Percentiles rank a stretch among this genome's conserved stretches.
Conservation (phyloP, 2,329 filamentous ascomycete genomes). For the Myriangium duriaei region DNA sequence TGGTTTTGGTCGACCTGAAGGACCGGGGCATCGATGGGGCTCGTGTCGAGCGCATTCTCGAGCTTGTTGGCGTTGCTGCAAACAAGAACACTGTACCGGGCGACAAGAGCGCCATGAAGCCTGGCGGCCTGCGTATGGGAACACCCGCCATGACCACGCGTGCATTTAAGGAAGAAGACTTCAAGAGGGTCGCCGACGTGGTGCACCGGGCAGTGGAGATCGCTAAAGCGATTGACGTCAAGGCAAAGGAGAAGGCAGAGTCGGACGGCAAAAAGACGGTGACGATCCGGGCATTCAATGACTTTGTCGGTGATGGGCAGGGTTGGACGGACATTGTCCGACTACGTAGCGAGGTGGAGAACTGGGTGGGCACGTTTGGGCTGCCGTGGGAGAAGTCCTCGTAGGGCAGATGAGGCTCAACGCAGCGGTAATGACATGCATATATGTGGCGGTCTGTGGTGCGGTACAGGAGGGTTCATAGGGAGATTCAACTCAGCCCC, state of each 20-base stretch:
- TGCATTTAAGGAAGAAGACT: slow-evolving; percentile 74
- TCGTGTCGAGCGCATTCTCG: slow-evolving; percentile 42
- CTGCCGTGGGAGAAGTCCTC: slow-evolving; percentile 49
- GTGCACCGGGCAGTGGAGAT: slow-evolving; percentile 51
- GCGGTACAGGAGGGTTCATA: too few species aligned
- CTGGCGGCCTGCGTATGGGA: slow-evolving; percentile 85
- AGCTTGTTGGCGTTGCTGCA: slow-evolving; percentile 88
- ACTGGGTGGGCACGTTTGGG: slow-evolving; percentile 64
- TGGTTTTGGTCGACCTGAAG: slow-evolving; percentile 91
- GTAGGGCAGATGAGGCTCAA: too few species aligned
- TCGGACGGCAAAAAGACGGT: slow-evolving; percentile 54
- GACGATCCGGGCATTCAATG: slow-evolving; percentile 54
- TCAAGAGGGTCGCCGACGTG: slow-evolving; percentile 15
- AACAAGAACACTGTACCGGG: slow-evolving; percentile 99
- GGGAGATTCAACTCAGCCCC: too few species aligned
- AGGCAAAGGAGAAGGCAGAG: slow-evolving; percentile 55
- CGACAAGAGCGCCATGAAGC: slow-evolving; percentile 84
- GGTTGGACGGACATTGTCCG: slow-evolving; percentile 59
- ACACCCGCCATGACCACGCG: slow-evolving; percentile 96
- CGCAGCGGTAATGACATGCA: too few species aligned
- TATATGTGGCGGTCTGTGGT: too few species aligned
- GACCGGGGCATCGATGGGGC: slow-evolving; percentile 75
- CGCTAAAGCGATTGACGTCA: slow-evolving; percentile 61
- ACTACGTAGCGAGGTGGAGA: slow-evolving; percentile 60
- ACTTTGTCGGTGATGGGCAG: slow-evolving; percentile 55